These are phyloP conservation scores for Rhexocercosporidium sp. DNA, from an alignment of 2,329 filamentous ascomycete genomes.

Conservation along the genomic window DNA sequence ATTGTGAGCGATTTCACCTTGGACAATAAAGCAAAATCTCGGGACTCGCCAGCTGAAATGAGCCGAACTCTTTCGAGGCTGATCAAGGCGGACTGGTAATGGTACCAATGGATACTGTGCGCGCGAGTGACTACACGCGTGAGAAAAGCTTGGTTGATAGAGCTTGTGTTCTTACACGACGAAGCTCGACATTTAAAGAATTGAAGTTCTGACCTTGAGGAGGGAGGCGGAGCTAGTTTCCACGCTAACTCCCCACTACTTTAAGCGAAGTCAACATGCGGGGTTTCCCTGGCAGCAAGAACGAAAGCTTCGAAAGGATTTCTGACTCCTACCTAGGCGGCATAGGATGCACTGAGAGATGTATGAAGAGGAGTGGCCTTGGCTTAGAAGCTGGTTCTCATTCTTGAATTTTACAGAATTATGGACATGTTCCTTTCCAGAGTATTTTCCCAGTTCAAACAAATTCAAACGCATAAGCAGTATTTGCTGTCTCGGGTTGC, in stretches of 20 bases:
- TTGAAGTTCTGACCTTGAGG: not conserved
- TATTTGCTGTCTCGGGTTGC: conserved; percentile 41
- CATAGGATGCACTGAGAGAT: no score
- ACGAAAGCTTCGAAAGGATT: not conserved
- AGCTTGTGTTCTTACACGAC: not conserved
- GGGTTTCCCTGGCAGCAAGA: not conserved
- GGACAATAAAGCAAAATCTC: not conserved
- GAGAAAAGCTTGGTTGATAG: not conserved
- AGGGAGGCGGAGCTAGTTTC: not conserved
- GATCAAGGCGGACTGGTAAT: not conserved
- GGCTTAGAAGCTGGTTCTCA: no score
- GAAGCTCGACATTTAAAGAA: not conserved
- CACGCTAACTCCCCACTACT: not conserved
- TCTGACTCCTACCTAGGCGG: no score
- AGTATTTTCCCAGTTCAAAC: not conserved
- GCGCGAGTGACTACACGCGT: not conserved
- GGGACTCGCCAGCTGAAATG: not conserved
- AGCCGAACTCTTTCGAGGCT: not conserved
- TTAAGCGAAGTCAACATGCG: not conserved
- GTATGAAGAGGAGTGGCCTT: no score
- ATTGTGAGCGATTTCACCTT: not conserved
- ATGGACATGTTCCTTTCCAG: not conserved
- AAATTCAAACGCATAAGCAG: conserved; percentile 48
- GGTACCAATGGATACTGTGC: not conserved
- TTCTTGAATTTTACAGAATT: not conserved